phyloP scores from a whole-genome alignment of 139 green algal species.

The Parachlorella kessleri region DNA sequence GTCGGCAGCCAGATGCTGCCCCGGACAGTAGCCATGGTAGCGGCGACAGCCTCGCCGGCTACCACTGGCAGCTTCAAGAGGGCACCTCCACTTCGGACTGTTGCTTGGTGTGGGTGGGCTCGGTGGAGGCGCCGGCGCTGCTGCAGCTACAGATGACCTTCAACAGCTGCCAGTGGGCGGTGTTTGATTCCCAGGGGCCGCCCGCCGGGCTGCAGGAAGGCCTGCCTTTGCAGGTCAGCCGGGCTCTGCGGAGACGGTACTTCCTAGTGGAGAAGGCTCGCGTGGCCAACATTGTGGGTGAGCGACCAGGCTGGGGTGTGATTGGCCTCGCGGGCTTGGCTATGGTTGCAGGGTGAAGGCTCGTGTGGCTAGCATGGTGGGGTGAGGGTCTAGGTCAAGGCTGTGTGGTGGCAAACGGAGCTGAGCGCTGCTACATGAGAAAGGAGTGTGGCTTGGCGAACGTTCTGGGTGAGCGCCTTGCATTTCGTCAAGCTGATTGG shows the following conservation, averaged over 20 bases:
- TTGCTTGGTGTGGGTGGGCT: slow-evolving; percentile 66
- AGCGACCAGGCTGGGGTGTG: too few relatives aligned
- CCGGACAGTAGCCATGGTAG: not conserved
- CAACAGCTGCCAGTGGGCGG: slow-evolving; percentile 54
- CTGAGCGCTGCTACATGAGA: too few relatives aligned
- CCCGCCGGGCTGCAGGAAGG: slow-evolving; percentile 23
- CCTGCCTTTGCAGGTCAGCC: slow-evolving; percentile 25
- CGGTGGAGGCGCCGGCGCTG: slow-evolving; percentile 37
- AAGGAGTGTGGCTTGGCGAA: too few relatives aligned
- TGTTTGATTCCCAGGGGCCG: slow-evolving; percentile 44
- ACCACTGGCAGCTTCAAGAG: slow-evolving; percentile 27
- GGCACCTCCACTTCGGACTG: slow-evolving; percentile 10
- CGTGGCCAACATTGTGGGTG: slow-evolving; percentile 83
- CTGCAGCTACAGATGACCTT: slow-evolving; percentile 70
- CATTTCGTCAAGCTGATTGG: too few relatives aligned
- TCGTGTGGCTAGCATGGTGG: too few relatives aligned
- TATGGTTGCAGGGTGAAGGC: too few relatives aligned
- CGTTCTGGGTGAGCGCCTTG: too few relatives aligned
- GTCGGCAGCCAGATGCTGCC: too few relatives aligned
- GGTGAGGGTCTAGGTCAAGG: too few relatives aligned
- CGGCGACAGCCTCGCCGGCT: slow-evolving; percentile 31
- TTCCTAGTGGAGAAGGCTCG: slow-evolving; percentile 89
- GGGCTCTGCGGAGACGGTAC: slow-evolving; percentile 62
- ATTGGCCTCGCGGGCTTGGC: too few relatives aligned
- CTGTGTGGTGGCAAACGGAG: too few relatives aligned